Percentiles rank a stretch among this genome's conserved stretches.
Evolutionary conservation across 2,329 filamentous ascomycete genomes (phyloP).

Genomic region (Aspergillus sergii): DNA sequence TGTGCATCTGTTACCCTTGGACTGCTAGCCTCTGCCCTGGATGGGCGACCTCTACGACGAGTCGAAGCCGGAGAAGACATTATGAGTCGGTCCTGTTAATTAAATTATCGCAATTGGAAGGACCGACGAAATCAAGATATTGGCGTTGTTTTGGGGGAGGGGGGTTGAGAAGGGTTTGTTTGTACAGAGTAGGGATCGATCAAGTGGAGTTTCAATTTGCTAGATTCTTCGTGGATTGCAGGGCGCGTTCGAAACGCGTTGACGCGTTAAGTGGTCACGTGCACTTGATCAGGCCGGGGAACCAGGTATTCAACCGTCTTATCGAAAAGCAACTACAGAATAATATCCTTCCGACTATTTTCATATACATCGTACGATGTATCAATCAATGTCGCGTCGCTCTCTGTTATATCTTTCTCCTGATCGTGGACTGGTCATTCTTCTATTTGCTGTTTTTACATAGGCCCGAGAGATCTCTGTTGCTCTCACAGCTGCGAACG

Average conservation of each 20-base stretch:
- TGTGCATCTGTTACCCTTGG: conserved; percentile 24
- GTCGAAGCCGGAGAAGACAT: conserved; percentile 49
- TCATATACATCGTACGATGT: neutral
- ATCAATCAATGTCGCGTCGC: neutral
- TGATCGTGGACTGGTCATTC: neutral
- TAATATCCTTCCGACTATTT: neutral
- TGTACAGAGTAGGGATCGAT: neutral
- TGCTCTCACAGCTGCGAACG: neutral
- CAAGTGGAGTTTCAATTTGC: conserved; percentile 17
- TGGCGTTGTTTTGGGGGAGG: conserved; percentile 1
- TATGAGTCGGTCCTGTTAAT: conserved; percentile 17
- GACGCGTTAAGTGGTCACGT: conserved; percentile 35
- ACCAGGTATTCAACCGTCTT: no score
- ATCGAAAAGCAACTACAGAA: no score
- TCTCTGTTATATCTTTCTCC: neutral
- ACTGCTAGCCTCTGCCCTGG: conserved; percentile 39
- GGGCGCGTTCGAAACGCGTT: conserved; percentile 23
- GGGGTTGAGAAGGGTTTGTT: conserved; percentile 3
- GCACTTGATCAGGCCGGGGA: neutral
- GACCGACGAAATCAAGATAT: conserved; percentile 9
- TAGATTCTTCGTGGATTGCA: conserved; percentile 16
- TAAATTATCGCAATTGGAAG: conserved; percentile 5
- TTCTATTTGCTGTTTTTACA: neutral
- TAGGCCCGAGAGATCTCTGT: neutral
- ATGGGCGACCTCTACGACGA: conserved; percentile 44